Conservation (phyloP, 2,329 filamentous ascomycete genomes). For the Trichoderma sp. region DNA sequence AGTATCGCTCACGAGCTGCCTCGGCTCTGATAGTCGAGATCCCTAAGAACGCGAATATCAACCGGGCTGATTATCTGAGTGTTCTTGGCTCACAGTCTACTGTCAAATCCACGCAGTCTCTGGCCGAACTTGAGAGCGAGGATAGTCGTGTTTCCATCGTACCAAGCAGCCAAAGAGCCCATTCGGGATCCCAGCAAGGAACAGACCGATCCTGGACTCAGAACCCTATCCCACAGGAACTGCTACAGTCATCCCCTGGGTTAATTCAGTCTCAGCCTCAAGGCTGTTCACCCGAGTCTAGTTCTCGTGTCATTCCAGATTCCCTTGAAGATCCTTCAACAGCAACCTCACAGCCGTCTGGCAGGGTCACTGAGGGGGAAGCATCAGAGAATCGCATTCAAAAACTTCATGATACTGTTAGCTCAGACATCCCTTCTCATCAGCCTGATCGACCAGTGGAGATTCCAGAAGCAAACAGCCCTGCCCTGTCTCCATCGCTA, state of each 20-base stretch:
- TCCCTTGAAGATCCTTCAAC: slow-evolving; percentile 25
- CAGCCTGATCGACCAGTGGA: slow-evolving; percentile 29
- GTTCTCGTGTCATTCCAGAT: slow-evolving; percentile 26
- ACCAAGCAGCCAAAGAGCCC: slow-evolving; percentile 40
- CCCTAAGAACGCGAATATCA: slow-evolving; percentile 36
- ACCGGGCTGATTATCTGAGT: slow-evolving; percentile 41
- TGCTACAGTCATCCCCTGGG: not conserved
- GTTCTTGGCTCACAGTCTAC: slow-evolving; percentile 36
- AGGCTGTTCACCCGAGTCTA: not conserved
- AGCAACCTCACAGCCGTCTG: slow-evolving; percentile 16
- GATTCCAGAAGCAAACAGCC: not conserved
- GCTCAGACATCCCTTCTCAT: slow-evolving; percentile 34
- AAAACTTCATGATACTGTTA: slow-evolving; percentile 24
- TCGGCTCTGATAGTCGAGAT: slow-evolving; percentile 37
- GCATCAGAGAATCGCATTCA: slow-evolving; percentile 26
- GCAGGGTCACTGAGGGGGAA: not conserved
- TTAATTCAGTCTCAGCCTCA: not conserved
- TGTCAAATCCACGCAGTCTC: slow-evolving; percentile 35
- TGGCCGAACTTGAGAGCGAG: slow-evolving; percentile 41
- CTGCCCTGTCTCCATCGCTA: not conserved
- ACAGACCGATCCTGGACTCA: slow-evolving; percentile 33
- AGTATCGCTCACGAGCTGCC: slow-evolving; percentile 17
- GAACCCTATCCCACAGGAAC: not conserved
- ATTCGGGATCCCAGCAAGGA: slow-evolving; percentile 49
- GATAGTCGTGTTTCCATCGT: slow-evolving; percentile 38